Percentiles rank a stretch among this genome's conserved stretches.
Conservation (phyloP, 352 stramenopile genomes). For the Elongisporangium senticosum region DNA sequence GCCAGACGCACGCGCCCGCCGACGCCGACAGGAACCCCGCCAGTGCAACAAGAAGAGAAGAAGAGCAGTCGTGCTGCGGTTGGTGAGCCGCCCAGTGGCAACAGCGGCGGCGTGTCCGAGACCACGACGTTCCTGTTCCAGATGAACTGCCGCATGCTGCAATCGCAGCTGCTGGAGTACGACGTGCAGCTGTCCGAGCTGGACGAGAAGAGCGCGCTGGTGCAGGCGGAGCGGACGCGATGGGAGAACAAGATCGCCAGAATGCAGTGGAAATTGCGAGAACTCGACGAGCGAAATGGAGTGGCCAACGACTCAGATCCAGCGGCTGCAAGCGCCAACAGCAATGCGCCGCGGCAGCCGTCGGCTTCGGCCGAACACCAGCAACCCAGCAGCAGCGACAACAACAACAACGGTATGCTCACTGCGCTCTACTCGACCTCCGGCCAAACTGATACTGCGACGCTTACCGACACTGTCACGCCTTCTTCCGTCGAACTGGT, state of each 20-base stretch:
- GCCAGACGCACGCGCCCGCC: conserved; percentile 11
- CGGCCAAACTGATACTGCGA: background rate
- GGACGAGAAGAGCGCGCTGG: conserved; percentile 27
- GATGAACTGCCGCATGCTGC: conserved; percentile 31
- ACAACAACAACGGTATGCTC: background rate
- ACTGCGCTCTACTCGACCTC: background rate
- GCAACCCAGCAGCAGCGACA: too few species aligned
- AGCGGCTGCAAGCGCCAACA: too few species aligned
- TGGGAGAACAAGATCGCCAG: conserved; percentile 35
- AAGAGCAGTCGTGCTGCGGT: background rate
- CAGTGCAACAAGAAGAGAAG: conserved; percentile 3
- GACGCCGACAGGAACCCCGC: conserved; percentile 10
- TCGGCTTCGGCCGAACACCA: background rate
- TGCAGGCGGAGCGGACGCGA: conserved; percentile 22
- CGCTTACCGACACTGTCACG: background rate
- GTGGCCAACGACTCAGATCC: background rate
- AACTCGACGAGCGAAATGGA: conserved; percentile 9
- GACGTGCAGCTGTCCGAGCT: conserved; percentile 37
- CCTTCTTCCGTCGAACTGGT: background rate
- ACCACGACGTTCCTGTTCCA: conserved; percentile 37
- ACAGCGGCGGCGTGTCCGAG: conserved; percentile 11
- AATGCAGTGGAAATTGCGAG: conserved; percentile 20
- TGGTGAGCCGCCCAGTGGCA: conserved; percentile 1
- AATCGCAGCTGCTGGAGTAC: conserved; percentile 31
- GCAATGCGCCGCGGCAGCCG: background rate